These are phyloP conservation scores for Phytophthora macrochlamydospora DNA, from an alignment of 352 stramenopile species.

Conservation along the genomic window DNA sequence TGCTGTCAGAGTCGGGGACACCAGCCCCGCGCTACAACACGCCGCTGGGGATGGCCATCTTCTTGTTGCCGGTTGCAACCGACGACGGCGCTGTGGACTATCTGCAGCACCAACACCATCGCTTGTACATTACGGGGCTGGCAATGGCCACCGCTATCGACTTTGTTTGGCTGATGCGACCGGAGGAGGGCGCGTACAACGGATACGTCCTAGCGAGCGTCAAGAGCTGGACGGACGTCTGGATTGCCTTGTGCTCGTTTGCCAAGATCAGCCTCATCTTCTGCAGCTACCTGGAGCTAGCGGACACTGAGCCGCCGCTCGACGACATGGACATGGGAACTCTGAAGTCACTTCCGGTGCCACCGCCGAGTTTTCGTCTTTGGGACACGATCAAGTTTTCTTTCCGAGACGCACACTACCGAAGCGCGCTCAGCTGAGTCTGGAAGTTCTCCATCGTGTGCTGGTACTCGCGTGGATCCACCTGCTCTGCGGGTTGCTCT, in stretches of 20 bases:
- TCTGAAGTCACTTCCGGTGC: conserved; percentile 10
- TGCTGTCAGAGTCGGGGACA: conserved; percentile 68
- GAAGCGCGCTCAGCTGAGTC: conserved; percentile 57
- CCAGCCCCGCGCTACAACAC: conserved; percentile 77
- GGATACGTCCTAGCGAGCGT: conserved; percentile 54
- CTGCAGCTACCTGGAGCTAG: conserved; percentile 69
- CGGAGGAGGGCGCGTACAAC: conserved; percentile 66
- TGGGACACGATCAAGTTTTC: conserved; percentile 70
- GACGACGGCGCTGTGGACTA: conserved; percentile 30
- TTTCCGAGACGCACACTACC: conserved; percentile 77
- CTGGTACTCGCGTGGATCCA: conserved; percentile 77
- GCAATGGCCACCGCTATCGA: conserved; percentile 52
- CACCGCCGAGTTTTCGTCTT: conserved; percentile 31
- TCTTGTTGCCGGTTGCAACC: conserved; percentile 35
- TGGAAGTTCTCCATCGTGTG: conserved; percentile 75
- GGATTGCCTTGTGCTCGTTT: conserved; percentile 53
- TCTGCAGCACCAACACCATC: conserved; percentile 43
- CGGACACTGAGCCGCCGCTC: conserved; percentile 51
- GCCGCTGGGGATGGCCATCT: conserved; percentile 58
- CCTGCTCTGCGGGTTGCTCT: conserved; percentile 50
- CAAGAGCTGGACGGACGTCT: conserved; percentile 53
- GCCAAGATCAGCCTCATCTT: conserved; percentile 76
- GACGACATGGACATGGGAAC: conserved; percentile 26
- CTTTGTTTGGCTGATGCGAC: conserved; percentile 70
- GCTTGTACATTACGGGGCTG: conserved; percentile 58